Evolutionary conservation across 768 basidiomycete genomes (phyloP).

Genomic region (Phanerochaete sordida): DNA sequence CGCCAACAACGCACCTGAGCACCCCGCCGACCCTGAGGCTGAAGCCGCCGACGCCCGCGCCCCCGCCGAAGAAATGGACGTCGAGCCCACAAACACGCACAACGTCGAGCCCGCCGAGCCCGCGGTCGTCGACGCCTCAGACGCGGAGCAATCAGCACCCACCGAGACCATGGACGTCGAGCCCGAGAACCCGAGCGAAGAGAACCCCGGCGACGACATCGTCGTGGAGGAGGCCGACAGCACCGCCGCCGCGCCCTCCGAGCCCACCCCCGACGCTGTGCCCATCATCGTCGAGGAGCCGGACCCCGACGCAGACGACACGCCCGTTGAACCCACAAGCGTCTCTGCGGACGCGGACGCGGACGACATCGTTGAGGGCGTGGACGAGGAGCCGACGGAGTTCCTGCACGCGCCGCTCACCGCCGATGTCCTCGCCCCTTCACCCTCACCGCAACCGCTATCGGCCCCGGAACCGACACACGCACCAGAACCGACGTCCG

Average conservation of each 20-base stretch:
- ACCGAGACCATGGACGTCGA: neutral
- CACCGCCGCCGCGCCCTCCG: neutral
- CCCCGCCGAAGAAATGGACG: neutral
- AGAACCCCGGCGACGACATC: neutral
- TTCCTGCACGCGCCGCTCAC: neutral
- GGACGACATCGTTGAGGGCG: neutral
- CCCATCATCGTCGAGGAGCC: neutral
- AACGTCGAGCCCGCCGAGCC: neutral
- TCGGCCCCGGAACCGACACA: neutral
- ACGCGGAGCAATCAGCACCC: neutral
- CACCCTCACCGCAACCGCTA: neutral
- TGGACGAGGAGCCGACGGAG: neutral
- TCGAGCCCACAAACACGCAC: neutral
- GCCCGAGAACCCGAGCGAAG: neutral
- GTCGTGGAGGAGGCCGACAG: neutral
- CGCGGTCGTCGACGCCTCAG: neutral
- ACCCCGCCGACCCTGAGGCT: neutral
- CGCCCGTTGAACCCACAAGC: neutral
- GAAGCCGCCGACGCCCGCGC: neutral
- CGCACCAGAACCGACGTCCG: neutral
- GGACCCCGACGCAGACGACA: constrained; percentile 1
- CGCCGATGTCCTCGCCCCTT: neutral
- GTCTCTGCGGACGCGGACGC: neutral
- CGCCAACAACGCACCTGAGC: neutral
- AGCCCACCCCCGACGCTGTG: neutral